Evolutionary conservation across 2,329 filamentous ascomycete genomes (phyloP).

Genomic region (Talaromyces sp.): DNA sequence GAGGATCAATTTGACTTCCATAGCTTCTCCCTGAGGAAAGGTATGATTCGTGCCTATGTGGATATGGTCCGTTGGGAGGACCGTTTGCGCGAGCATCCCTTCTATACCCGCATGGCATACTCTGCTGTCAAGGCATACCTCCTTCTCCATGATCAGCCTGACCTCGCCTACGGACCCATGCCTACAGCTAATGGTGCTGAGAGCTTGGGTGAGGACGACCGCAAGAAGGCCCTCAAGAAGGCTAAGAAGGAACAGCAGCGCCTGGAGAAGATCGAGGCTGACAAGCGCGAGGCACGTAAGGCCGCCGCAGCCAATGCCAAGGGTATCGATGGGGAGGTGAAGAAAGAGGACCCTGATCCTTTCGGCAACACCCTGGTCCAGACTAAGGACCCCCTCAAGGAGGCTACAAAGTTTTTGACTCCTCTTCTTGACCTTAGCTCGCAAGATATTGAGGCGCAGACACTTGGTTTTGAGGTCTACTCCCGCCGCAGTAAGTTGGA

Average conservation of each 20-base stretch:
- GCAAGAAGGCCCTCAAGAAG: constrained; percentile 88
- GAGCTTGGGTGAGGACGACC: constrained; percentile 62
- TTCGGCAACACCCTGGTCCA: constrained; percentile 76
- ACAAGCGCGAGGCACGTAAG: constrained; percentile 85
- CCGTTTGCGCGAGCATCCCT: constrained; percentile 84
- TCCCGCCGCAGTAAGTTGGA: constrained; percentile 71
- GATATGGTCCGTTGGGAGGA: constrained; percentile 98
- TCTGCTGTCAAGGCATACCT: constrained; percentile 81
- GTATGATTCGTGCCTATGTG: constrained; percentile 90
- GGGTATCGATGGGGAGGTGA: constrained; percentile 58
- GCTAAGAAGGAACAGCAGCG: constrained; percentile 78
- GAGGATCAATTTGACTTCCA: constrained; percentile 99
- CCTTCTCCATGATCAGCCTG: constrained; percentile 73
- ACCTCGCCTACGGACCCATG: constrained; percentile 61
- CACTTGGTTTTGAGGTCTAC: constrained; percentile 87
- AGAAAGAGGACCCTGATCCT: constrained; percentile 91
- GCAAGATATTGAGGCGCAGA: constrained; percentile 78
- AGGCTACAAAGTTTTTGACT: constrained; percentile 82
- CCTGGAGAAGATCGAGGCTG: constrained; percentile 76
- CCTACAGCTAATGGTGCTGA: constrained; percentile 58
- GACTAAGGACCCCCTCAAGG: constrained; percentile 79
- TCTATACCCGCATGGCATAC: constrained; percentile 82
- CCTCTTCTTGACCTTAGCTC: constrained; percentile 83
- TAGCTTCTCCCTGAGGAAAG: constrained; percentile 94
- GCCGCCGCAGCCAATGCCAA: constrained; percentile 64